These are phyloP conservation scores for Mycena crocata DNA, from an alignment of 768 basidiomycete species.

Conservation along the genomic window DNA sequence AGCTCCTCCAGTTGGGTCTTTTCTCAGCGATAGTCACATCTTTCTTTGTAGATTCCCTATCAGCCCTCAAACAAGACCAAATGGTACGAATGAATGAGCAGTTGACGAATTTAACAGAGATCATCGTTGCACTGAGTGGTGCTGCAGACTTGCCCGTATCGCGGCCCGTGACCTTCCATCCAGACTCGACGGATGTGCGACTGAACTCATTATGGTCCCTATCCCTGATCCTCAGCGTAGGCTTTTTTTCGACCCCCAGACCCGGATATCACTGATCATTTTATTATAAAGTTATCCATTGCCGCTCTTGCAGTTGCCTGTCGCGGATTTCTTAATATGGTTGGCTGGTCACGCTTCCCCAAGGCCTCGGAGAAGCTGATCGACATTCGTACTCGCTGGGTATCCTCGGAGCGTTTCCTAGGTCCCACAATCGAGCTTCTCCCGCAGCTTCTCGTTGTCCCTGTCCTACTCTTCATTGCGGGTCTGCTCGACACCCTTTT, in stretches of 20 bases:
- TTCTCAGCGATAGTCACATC: slow-evolving; percentile 37
- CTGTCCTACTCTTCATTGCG: slow-evolving; percentile 33
- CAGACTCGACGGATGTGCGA: slow-evolving; percentile 25
- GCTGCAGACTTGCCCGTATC: neutral
- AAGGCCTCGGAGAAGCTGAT: slow-evolving; percentile 27
- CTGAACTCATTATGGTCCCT: slow-evolving; percentile 34
- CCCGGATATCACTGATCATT: neutral
- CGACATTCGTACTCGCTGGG: slow-evolving; percentile 34
- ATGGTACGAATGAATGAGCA: slow-evolving; percentile 22
- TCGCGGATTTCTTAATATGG: slow-evolving; percentile 30
- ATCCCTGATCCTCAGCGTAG: slow-evolving; percentile 33
- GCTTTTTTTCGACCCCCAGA: neutral
- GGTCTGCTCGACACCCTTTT: slow-evolving; percentile 35
- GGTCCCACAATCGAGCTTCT: slow-evolving; percentile 30
- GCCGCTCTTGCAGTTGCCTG: slow-evolving; percentile 35
- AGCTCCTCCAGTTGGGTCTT: slow-evolving; percentile 29
- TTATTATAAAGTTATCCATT: slow-evolving; percentile 26
- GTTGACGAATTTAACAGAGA: slow-evolving; percentile 27
- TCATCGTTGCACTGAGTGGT: slow-evolving; percentile 23
- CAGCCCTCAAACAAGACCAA: slow-evolving; percentile 19
- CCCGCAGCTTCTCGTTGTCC: slow-evolving; percentile 33
- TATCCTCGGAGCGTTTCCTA: slow-evolving; percentile 23
- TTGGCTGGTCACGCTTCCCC: slow-evolving; percentile 22
- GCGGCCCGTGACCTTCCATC: slow-evolving; percentile 19
- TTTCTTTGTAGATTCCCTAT: slow-evolving; percentile 34